Evolutionary conservation across 257 asterid genomes (phyloP).

Genomic region (Jaltomata sinuosa): DNA sequence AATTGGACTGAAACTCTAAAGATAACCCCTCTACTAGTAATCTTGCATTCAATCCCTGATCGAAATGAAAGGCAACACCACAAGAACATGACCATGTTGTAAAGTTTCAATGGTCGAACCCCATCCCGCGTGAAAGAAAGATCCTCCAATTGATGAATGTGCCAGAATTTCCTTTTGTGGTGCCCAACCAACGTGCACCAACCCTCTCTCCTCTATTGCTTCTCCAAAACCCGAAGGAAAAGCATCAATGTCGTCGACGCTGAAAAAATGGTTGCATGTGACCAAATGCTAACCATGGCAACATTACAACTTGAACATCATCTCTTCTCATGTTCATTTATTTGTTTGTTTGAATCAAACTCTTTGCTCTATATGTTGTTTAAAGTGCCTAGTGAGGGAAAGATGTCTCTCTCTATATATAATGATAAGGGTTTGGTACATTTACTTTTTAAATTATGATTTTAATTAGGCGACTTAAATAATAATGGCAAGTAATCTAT

Average conservation of each 20-base stretch:
- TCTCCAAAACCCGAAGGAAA: not conserved
- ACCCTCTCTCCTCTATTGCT: constrained; percentile 1
- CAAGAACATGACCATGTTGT: constrained; percentile 12
- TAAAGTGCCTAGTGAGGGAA: too few relatives aligned
- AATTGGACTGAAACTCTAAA: too few relatives aligned
- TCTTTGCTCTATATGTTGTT: too few relatives aligned
- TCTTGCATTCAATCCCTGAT: constrained; percentile 22
- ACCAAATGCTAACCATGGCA: not conserved
- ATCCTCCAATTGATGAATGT: constrained; percentile 25
- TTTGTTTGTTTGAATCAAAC: too few relatives aligned
- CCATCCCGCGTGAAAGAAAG: constrained; percentile 31
- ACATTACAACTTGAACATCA: not conserved
- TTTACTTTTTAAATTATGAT: too few relatives aligned
- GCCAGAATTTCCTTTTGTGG: constrained; percentile 29
- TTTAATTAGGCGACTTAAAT: not conserved
- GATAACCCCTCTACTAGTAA: constrained; percentile 27
- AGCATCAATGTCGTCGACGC: not conserved
- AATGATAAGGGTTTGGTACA: too few relatives aligned
- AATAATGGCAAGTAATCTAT: not conserved
- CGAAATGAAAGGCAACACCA: constrained; percentile 19
- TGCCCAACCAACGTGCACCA: constrained; percentile 27
- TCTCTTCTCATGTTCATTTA: not conserved
- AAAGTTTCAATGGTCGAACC: constrained; percentile 17
- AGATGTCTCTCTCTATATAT: too few relatives aligned
- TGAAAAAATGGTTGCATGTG: not conserved